These are phyloP conservation scores for Plasmodium malariae DNA, from an alignment of 169 alveolate genomes.

Conservation along the genomic window DNA sequence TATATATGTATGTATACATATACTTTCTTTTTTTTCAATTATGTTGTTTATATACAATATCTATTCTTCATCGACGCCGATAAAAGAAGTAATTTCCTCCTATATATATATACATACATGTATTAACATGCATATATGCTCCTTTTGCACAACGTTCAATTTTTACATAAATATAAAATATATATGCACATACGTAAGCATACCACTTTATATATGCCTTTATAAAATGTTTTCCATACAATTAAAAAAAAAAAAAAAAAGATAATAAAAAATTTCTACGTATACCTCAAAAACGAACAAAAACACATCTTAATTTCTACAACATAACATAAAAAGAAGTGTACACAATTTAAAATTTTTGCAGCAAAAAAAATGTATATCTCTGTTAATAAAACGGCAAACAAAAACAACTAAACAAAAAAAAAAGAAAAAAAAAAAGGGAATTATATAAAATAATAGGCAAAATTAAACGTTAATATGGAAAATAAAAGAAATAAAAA, in stretches of 20 bases:
- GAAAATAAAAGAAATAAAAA: neutral
- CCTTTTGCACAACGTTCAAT: neutral
- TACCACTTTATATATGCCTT: too few species aligned
- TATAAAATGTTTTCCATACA: neutral
- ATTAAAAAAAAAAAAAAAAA: neutral
- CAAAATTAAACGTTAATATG: neutral
- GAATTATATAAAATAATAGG: neutral
- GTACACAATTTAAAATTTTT: constrained; percentile 4
- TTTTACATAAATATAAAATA: neutral
- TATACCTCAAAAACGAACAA: neutral
- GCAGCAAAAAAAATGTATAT: constrained; percentile 13
- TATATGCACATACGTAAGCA: neutral
- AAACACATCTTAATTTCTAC: constrained; percentile 24
- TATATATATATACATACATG: neutral
- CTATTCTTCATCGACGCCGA: neutral
- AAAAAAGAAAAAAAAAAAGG: constrained; percentile 23
- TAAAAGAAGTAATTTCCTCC: neutral
- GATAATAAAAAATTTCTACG: neutral
- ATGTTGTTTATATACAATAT: neutral
- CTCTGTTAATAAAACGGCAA: constrained; percentile 13
- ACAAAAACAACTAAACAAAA: constrained; percentile 15
- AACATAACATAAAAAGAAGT: neutral
- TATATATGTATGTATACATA: neutral
- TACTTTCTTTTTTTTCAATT: too few species aligned
- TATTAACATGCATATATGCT: neutral